Conservation (phyloP, 768 basidiomycete genomes). For the Auriscalpium microsporum region DNA sequence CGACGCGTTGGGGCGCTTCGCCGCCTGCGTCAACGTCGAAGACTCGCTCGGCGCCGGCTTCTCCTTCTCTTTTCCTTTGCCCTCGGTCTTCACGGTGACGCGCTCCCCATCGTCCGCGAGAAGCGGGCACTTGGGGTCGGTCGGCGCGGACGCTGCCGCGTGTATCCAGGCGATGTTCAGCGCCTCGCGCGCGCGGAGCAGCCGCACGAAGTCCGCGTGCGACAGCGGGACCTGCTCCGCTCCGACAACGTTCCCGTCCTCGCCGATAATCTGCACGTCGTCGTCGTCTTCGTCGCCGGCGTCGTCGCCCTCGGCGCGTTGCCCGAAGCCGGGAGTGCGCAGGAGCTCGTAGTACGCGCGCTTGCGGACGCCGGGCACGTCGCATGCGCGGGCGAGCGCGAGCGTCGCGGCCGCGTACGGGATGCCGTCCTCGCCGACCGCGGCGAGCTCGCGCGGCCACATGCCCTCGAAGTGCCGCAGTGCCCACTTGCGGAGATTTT, state of each 20-base stretch:
- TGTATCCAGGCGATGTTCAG: conserved; percentile 17
- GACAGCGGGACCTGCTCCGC: background rate
- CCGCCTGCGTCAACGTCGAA: too few species aligned
- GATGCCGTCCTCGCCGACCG: conserved; percentile 8
- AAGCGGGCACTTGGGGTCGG: conserved; percentile 8
- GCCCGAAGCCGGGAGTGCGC: conserved; percentile 22
- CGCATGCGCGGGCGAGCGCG: conserved; percentile 22
- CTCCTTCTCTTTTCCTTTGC: background rate
- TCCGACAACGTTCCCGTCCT: background rate
- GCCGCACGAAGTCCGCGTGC: conserved; percentile 15
- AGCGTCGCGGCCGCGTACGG: conserved; percentile 25
- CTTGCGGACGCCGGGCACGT: conserved; percentile 23
- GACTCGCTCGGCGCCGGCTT: too few species aligned
- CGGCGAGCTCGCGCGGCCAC: conserved; percentile 22
- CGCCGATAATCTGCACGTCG: background rate
- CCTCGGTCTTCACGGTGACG: too few species aligned
- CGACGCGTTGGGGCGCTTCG: background rate
- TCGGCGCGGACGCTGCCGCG: conserved; percentile 13
- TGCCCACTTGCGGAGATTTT: conserved; percentile 22
- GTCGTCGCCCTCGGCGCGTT: conserved; percentile 7
- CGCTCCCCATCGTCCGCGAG: background rate
- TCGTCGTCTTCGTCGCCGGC: background rate
- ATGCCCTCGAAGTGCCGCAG: conserved; percentile 22
- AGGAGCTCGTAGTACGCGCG: conserved; percentile 35
- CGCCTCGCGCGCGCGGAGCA: conserved; percentile 18